Evolutionary conservation across 768 basidiomycete genomes (phyloP).

Genomic region (Hemileccinum rubropunctum): DNA sequence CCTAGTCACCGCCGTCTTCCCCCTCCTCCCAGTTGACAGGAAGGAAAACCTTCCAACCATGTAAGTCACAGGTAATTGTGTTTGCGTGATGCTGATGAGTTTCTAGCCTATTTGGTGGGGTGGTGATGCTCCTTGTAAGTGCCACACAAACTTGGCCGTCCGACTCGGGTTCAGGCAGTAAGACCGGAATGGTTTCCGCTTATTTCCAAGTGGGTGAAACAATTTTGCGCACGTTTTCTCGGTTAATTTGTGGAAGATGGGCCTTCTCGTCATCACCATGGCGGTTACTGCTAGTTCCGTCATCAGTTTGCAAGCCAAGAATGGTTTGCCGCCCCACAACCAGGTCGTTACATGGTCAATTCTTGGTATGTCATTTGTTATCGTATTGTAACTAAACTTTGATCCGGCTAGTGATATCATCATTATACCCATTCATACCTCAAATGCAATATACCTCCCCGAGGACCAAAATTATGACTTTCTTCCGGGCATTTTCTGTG

Average conservation of each 20-base stretch:
- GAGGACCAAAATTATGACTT: constrained; percentile 51
- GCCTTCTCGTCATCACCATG: constrained; percentile 47
- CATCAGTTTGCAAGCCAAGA: constrained; percentile 57
- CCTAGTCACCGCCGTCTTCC: constrained; percentile 60
- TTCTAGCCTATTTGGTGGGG: constrained; percentile 47
- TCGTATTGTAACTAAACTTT: background rate
- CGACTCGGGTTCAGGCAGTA: background rate
- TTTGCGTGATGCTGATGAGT: constrained; percentile 8
- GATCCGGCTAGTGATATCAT: constrained; percentile 48
- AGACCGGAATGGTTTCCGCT: constrained; percentile 3
- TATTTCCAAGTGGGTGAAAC: constrained; percentile 23
- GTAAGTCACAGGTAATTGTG: constrained; percentile 40
- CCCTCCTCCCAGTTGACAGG: constrained; percentile 70
- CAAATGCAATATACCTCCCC: constrained; percentile 36
- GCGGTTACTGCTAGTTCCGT: constrained; percentile 58
- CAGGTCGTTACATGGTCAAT: constrained; percentile 65
- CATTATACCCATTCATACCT: constrained; percentile 48
- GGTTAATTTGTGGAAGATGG: constrained; percentile 31
- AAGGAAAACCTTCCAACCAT: constrained; percentile 57
- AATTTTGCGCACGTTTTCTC: background rate
- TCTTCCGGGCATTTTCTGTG: constrained; percentile 70
- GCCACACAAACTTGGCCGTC: constrained; percentile 13
- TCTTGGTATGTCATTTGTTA: constrained; percentile 47
- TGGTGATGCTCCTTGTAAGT: constrained; percentile 40
- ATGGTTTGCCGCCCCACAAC: constrained; percentile 58